Evolutionary conservation across 257 asterid genomes (phyloP).

Genomic region (Penstemon newberryi): DNA sequence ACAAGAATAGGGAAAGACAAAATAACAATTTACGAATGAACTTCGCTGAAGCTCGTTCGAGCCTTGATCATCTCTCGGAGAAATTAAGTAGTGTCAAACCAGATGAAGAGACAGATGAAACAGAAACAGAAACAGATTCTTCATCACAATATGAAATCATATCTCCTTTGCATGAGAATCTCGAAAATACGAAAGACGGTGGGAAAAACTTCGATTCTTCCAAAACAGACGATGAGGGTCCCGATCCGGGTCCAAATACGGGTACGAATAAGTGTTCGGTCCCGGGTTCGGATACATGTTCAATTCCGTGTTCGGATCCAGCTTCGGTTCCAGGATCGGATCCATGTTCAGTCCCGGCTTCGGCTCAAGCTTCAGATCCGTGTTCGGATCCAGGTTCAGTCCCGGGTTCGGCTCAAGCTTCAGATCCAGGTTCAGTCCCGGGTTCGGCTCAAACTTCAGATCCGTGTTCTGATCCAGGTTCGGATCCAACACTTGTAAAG

Average conservation of each 20-base stretch:
- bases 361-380: too few species aligned
- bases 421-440: too few species aligned
- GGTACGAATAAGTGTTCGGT: too few species aligned
- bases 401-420: too few species aligned
- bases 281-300: too few species aligned
- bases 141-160: constrained; percentile 25
- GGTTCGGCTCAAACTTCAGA: too few species aligned
- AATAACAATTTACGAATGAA: constrained; percentile 50
- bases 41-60: constrained; percentile 57
- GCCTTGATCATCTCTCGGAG: constrained; percentile 58
- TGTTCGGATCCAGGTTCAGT: too few species aligned
- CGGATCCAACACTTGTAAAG: constrained; percentile 23
- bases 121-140: constrained; percentile 6
- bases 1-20: constrained; percentile 56
- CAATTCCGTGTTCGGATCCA: too few species aligned
- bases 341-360: too few species aligned
- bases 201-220: constrained; percentile 12
- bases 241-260: too few species aligned
- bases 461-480: background rate
- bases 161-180: constrained; percentile 13
- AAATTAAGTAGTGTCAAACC: constrained; percentile 57
- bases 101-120: constrained; percentile 47
- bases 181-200: constrained; percentile 1
- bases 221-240: constrained; percentile 25
- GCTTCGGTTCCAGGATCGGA: too few species aligned